Evolutionary conservation across 768 basidiomycete genomes (phyloP), one percentile per base, ranked within the genome.

Genomic region (Mycena leptocephala): DNA sequence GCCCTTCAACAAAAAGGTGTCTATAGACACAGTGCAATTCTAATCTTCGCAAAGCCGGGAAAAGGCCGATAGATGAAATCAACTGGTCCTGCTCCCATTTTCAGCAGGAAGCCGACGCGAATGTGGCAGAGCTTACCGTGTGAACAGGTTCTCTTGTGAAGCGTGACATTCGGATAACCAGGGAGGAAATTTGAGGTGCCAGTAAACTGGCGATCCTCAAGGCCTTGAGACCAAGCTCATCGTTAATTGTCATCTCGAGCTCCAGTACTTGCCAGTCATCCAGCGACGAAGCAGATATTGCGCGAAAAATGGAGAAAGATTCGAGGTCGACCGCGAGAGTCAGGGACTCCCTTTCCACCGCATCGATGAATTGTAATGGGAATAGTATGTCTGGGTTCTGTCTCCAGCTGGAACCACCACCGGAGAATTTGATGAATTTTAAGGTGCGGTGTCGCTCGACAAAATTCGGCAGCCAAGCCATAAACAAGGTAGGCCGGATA

Each of bases 401-500:
- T 28, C 14, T 62, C 61, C 70, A 70, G 35, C 7, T 30, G 10
- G 37, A 30, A 28, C 28, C 41, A 14, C 18, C 9, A 1, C 35
- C 37, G 16, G 37, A 33, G 11, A 71, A 63, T n/a, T 48, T 62
- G 61, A 71, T 53, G 61, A 35, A 5, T 28, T 41, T n/a, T 11
- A 71, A 41, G 70, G 35, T 39, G 13, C 48, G 0, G 46, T 71
- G 70, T 37, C 70, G 43, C 10, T 37, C 48, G 16, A 30, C 70
- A 26, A 71, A 71, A 71, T 5, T 28, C 13, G 46, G 61, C 20
- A 71, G 33, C 70, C 70, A 71, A 20, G 55, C 13, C 67, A 69
- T 30, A 14, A 20, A 48, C 30, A 4, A 48, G 26, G 48, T 22
- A 22, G 28, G 70, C 32, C 16, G 16, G 6, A 1, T 20, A 30